Evolutionary conservation across 768 basidiomycete genomes (phyloP).

Genomic region (Leccinum truebloodii): DNA sequence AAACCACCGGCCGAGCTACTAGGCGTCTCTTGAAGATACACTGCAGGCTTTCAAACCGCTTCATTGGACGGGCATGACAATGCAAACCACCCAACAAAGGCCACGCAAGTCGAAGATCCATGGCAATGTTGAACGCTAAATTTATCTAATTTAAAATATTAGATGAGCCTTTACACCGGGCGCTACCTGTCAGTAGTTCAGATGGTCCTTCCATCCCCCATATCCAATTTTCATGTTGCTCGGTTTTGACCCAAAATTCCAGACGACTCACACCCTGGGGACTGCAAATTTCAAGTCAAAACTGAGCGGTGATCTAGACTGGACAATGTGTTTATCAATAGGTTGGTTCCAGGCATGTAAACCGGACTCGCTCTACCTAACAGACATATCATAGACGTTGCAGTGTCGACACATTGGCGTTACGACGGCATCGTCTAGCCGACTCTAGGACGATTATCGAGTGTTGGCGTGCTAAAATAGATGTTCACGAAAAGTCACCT

Average conservation of each 20-base stretch:
- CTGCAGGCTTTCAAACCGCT: too few species aligned
- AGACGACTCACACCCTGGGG: background rate
- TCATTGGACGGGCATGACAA: background rate
- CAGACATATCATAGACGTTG: background rate
- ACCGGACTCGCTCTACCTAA: constrained; percentile 9
- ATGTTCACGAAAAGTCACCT: constrained; percentile 42
- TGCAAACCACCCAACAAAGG: background rate
- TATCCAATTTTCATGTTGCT: background rate
- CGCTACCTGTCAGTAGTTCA: too few species aligned
- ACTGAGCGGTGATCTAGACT: background rate
- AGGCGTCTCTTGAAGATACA: too few species aligned
- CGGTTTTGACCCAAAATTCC: constrained; percentile 1
- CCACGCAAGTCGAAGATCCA: too few species aligned
- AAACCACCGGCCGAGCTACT: too few species aligned
- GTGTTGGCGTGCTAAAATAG: background rate
- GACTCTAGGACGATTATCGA: background rate
- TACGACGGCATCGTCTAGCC: background rate
- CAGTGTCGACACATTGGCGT: background rate
- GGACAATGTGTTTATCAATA: background rate
- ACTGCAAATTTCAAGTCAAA: background rate
- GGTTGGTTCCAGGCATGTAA: constrained; percentile 2
- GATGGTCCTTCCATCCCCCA: too few species aligned
- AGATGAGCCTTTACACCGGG: too few species aligned
- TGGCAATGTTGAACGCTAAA: too few species aligned
- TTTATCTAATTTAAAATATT: too few species aligned